Evolutionary conservation across 2,329 filamentous ascomycete genomes (phyloP), one percentile per base, ranked within the genome.

Genomic region (Aspergillus sp.): DNA sequence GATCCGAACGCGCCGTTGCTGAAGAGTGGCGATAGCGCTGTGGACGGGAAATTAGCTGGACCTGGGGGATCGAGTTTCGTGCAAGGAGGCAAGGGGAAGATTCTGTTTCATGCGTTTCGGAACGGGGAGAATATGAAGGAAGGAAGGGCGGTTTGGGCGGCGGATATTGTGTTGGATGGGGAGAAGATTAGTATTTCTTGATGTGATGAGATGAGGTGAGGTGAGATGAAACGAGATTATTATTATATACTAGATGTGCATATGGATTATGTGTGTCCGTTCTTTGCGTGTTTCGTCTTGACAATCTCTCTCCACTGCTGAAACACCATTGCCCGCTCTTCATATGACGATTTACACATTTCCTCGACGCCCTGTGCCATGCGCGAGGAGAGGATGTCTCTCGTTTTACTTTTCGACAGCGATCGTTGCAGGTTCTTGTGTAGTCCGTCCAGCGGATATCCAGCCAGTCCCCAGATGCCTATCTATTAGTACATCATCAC

Each of bases 31-130:
- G 57, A 63, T 29, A 54, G 51, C 28, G 51, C 47, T 1, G 62
- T 61, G 0, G 57, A 63, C 28, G 56, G 51, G 28, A 50, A 47
- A n/a, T 34, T 65, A 6, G 56, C 51, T 7, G 62, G 60, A 6
- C 63, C 63, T 27, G 63, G 63, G 5, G 61, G 62, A 11, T 61
- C 52, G 1, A 65, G 60, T 1, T 38, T 38, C 36, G 61, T 65
- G 10, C 58, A 53, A 37, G 52, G 56, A 12, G 58, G 59, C 41
- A 62, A 61, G 2, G 19, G 19, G 4, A 46, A 47, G 4, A 64
- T 66, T 48, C 39, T 66, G 8, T 60, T 66, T 30, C 63, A 66
- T 49, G 59, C 50, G 1, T 65, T 57, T 46, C 26, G 27, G 27
- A 65, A 60, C 45, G 50, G 48, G 19, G 27, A 49, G 8, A 46